Evolutionary conservation across 108 stramenopile genomes (phyloP).

Genomic region (Cyclotella distinguenda): DNA sequence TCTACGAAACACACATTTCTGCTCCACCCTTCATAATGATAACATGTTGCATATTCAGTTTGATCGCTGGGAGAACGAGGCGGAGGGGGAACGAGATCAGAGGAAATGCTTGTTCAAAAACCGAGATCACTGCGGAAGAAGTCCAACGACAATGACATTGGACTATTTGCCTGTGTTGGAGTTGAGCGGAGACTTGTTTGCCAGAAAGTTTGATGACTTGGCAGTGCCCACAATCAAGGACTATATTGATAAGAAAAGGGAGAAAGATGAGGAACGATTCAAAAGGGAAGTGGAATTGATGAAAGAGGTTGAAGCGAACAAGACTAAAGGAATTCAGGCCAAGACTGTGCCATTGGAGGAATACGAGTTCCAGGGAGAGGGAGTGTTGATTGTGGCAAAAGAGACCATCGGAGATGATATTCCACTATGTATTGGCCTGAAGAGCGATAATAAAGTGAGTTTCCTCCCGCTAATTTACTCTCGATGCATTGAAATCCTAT

Average conservation of each 20-base stretch:
- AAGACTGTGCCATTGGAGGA: conserved; percentile 38
- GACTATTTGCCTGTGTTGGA: conserved; percentile 84
- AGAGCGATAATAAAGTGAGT: conserved; percentile 45
- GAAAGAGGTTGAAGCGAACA: conserved; percentile 26
- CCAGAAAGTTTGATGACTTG: conserved; percentile 80
- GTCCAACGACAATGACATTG: conserved; percentile 84
- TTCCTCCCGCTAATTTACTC: not conserved
- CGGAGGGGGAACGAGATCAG: conserved; percentile 59
- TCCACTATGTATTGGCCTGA: conserved; percentile 79
- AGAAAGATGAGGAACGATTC: conserved; percentile 52
- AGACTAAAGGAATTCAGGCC: conserved; percentile 26
- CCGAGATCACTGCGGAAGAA: conserved; percentile 87
- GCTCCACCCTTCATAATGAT: conserved; percentile 83
- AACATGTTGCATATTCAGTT: conserved; percentile 92
- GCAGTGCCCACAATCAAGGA: conserved; percentile 70
- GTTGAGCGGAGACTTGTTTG: conserved; percentile 83
- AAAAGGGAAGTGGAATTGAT: conserved; percentile 23
- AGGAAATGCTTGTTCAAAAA: conserved; percentile 88
- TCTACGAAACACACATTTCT: conserved; percentile 84
- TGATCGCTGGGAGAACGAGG: conserved; percentile 91
- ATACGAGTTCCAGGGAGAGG: conserved; percentile 76
- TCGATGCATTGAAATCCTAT: not conserved
- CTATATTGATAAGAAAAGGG: conserved; percentile 67
- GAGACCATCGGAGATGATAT: conserved; percentile 57
- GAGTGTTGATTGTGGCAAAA: conserved; percentile 82